Base-by-base conservation (phyloP, 192 early-diverging fungal genomes). In the Backusella parvicylindrica region DNA sequence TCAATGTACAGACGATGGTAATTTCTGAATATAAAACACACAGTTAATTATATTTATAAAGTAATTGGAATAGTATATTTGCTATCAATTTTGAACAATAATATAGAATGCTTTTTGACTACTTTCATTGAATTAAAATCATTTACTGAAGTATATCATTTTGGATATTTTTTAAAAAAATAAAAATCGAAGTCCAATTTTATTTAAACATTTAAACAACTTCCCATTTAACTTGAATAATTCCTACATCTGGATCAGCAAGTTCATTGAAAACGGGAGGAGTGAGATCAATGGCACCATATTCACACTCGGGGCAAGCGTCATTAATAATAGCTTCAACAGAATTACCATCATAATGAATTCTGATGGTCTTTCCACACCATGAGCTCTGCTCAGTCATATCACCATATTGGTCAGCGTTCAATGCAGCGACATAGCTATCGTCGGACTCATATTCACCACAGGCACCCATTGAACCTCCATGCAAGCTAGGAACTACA, bases 201-300 rank as follows among this genome's bases (percentile, higher is more conserved):
- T 56, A 56, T 56, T 56, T 56, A 56, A 56, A 56, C 53, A n/a
- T 37, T 38, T 38, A 56, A 56, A 56, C 53, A 56, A 56, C 8
- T 23, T 56, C 53, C 53, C 53, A 56, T 56, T 56, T 26, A 26
- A 56, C n/a, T 3, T 56, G 21, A 26, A 56, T 21, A 9, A 56
- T 56, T 26, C 53, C 53, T 6, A 56, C 53, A 56, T 56, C 5
- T 8, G 21, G 53, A 56, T 56, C 53, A 26, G 2, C 53, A 56
- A 56, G 53, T 3, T 6, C 11, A 9, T 85, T 79, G 66, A 88
- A 89, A 28, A 86, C 81, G 2, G 77, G 66, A 9, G 85, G 85
- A 38, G 84, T 85, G 12, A 90, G 70, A 75, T 90, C 89, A 12
- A 90, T 76, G 60, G 83, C 80, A 43, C 89, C 87, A 6, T 56